Base-by-base conservation (phyloP, 164 flowering plant species). In the Piper betle region DNA sequence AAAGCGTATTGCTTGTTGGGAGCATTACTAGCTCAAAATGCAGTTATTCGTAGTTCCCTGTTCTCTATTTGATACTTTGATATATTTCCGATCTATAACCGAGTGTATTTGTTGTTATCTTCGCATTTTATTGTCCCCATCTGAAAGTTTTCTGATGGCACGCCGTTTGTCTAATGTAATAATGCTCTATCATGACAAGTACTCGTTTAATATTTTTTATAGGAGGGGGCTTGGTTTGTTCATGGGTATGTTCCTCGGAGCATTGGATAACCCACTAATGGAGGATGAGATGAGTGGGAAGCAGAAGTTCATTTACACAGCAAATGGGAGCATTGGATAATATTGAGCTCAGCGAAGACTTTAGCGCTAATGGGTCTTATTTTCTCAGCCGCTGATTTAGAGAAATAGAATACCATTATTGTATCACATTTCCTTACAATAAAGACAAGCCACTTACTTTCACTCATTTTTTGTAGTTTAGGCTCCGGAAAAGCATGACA, bases 401-500 rank as follows among this genome's bases (percentile, higher is more conserved):
- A 41, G 33, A 2, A 37, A 61, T 16, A 37, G 5, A 39, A 61
- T 48, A 6, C 9, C 15, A 37, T 18, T 10, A 61, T 46, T 61
- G 39, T 53, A 10, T 59, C 15, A 17, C 40, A 11, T 3, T 64
- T 61, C 10, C 64, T 12, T 12, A 37, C 57, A 20, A 16, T 13
- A 39, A 56, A 39, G 20, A 10, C 18, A 19, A 37, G 13, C 13
- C 12, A 55, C 25, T 18, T 18, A 20, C 37, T 19, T 16, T 1
- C 16, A 52, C 6, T 39, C 55, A 69, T 0, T 60, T 39, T 15
- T 37, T 52, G 72, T 58, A 40, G 61, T 69, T 57, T 20, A 93
- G 98, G 84, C 83, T 12, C 82, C 97, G 63, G 98, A 97, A 17
- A 89, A 87, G 68, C 98, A 93, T 63, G 98, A 93, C 68, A 80